Base-by-base conservation (phyloP, 129 eudicot genomes). In the Flaveria bidentis region DNA sequence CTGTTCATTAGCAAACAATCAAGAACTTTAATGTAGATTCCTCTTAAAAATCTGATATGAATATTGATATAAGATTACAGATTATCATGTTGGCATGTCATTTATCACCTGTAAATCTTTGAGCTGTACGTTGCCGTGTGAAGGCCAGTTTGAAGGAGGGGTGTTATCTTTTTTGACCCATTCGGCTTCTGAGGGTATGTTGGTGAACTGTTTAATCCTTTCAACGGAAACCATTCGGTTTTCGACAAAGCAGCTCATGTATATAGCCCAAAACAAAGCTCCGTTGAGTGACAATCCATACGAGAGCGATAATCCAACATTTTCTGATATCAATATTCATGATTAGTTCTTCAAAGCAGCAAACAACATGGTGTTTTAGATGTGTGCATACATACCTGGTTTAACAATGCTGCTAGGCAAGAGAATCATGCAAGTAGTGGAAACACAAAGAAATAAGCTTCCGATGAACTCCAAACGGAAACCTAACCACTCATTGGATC, bases 181-280 rank as follows among this genome's bases (percentile, higher is more conserved):
- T 76, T 85, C 90, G 11, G 98, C 90, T 84, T 92, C 98, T 28
- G 94, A 88, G 28, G 93, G 90, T 58, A 92, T 86, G 51, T 78
- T 82, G 15, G 90, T 78, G 76, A 87, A 92, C 77, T 92, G 98
- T 77, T 88, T 88, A 11, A 92, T 81, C 80, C 98, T 90, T 81
- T 92, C 98, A 12, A 92, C 90, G 1, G 98, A 92, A 51, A 92
- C 96, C 98, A 92, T 88, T 67, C 70, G 79, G 78, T 90, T 92
- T 62, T 92, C 96, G 67, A 85, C 71, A 44, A 84, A 82, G 80
- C 98, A 92, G 67, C 96, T 88, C 70, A 71, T 65, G 69, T 83
- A 90, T 57, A 90, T 66, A 22, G 91, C 86, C 75, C 71, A 86
- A 74, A 79, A 83, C 52, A 90, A 53, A 69, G 77, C 79, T 0